Conservation (phyloP, 2,329 filamentous ascomycete species). For the Chrysosporium queenslandicum region DNA sequence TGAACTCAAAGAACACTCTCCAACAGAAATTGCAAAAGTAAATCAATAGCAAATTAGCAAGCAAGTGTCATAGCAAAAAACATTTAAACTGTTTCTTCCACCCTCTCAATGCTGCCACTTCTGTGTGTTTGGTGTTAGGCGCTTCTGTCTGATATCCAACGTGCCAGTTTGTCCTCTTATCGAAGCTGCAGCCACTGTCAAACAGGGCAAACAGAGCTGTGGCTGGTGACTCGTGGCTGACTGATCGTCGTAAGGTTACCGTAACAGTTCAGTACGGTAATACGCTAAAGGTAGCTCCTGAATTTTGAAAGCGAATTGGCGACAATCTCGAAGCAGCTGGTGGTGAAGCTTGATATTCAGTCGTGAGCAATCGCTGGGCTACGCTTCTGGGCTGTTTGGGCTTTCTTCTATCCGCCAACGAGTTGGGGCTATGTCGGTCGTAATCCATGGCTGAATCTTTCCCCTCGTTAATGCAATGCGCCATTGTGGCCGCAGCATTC, state of each 20-base stretch:
- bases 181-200: slow-evolving; percentile 8
- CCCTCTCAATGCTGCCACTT: not conserved
- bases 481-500: slow-evolving; percentile 73
- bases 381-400: no score
- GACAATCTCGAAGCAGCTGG: no score
- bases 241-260: not conserved
- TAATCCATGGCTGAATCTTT: slow-evolving; percentile 63
- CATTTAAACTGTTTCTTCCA: not conserved
- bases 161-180: slow-evolving; percentile 10
- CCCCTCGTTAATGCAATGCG: slow-evolving; percentile 81
- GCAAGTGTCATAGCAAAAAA: not conserved
- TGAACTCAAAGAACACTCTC: not conserved
- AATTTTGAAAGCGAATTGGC: not conserved
- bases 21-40: not conserved
- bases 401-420: not conserved
- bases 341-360: no score
- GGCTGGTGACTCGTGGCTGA: no score
- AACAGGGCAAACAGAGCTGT: slow-evolving; percentile 8
- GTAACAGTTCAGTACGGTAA: not conserved
- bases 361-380: not conserved
- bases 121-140: not conserved
- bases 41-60: not conserved
- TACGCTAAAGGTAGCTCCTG: no score
- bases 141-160: slow-evolving; percentile 7
- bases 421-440: not conserved